A percentile compares a stretch with the other conserved stretches of the same genome.
phyloP scores from a whole-genome alignment of 306 rosid species.

The Leucaena leucocephala region DNA sequence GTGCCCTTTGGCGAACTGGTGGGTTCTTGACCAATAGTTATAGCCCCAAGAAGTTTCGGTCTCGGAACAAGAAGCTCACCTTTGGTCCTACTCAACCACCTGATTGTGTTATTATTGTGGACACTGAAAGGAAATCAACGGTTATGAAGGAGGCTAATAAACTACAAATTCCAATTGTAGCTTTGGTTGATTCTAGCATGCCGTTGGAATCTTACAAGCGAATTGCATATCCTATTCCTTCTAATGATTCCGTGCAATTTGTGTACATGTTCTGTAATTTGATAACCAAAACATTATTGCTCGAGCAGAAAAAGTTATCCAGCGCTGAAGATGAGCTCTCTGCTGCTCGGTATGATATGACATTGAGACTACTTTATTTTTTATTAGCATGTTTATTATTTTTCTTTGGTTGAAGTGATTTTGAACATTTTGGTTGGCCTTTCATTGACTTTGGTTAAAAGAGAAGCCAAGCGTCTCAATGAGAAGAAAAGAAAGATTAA shows the following conservation, averaged over 20 bases:
- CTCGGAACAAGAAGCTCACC: conserved; percentile 68
- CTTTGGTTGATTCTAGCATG: conserved; percentile 68
- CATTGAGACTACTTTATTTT: not conserved
- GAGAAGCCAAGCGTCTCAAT: conserved; percentile 47
- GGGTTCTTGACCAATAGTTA: conserved; percentile 77
- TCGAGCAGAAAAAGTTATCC: conserved; percentile 38
- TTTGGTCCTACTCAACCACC: conserved; percentile 79
- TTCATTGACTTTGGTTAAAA: conserved; percentile 20
- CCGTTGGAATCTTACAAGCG: conserved; percentile 54
- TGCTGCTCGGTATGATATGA: conserved; percentile 33
- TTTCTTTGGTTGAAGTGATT: not conserved
- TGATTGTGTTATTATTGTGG: conserved; percentile 72
- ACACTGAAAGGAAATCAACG: conserved; percentile 65
- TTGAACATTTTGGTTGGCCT: conserved; percentile 1
- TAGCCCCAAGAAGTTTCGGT: conserved; percentile 85
- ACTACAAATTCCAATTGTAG: conserved; percentile 75
- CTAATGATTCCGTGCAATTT: conserved; percentile 67
- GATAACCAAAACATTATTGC: conserved; percentile 73
- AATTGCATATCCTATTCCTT: conserved; percentile 81
- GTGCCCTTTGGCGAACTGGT: conserved; percentile 68
- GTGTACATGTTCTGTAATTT: conserved; percentile 78
- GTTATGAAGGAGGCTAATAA: conserved; percentile 67
- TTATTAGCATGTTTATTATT: not conserved
- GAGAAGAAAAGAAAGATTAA: conserved; percentile 37
- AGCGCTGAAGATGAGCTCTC: not conserved